A percentile compares a stretch with the other conserved stretches of the same genome.
These are phyloP conservation scores for Triticum timopheevii DNA, from an alignment of 176 grass and related monocot species.

Conservation along the genomic window DNA sequence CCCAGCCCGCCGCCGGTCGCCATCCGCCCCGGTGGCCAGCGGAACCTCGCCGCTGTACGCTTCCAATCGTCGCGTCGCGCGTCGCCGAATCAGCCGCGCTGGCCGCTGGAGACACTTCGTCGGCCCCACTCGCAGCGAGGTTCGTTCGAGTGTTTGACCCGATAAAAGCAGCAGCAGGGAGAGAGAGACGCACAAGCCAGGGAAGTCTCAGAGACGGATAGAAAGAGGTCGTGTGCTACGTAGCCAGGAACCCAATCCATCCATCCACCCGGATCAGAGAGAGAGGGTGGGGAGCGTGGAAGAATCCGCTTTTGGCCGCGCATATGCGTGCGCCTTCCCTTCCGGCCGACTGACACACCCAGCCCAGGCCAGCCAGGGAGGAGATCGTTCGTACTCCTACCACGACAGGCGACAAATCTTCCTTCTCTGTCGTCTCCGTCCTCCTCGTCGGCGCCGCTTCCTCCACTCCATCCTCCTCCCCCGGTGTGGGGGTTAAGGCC, in stretches of 20 bases:
- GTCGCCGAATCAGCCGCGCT: too few relatives aligned
- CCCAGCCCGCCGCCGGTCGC: too few relatives aligned
- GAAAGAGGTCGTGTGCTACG: not conserved
- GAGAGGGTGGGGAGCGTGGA: not conserved
- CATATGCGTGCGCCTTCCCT: conserved; percentile 10
- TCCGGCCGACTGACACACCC: not conserved
- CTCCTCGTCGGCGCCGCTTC: not conserved
- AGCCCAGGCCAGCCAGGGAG: not conserved
- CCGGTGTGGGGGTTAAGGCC: not conserved
- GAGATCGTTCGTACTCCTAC: not conserved
- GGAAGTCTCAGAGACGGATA: not conserved
- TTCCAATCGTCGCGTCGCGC: too few relatives aligned
- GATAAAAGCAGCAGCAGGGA: not conserved
- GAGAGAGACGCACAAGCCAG: not conserved
- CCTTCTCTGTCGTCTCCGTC: not conserved
- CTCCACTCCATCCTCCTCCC: not conserved
- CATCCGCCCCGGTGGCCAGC: too few relatives aligned
- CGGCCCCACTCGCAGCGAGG: too few relatives aligned
- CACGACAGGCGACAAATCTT: conserved; percentile 10
- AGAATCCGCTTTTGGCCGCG: conserved; percentile 28
- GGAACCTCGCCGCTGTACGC: too few relatives aligned
- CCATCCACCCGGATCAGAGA: not conserved
- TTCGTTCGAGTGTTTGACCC: too few relatives aligned
- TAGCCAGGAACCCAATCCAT: not conserved
- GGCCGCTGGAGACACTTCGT: too few relatives aligned